These are phyloP conservation scores for Drosera spatulata DNA, from an alignment of 179 eudicot genomes.

Conservation along the genomic window DNA sequence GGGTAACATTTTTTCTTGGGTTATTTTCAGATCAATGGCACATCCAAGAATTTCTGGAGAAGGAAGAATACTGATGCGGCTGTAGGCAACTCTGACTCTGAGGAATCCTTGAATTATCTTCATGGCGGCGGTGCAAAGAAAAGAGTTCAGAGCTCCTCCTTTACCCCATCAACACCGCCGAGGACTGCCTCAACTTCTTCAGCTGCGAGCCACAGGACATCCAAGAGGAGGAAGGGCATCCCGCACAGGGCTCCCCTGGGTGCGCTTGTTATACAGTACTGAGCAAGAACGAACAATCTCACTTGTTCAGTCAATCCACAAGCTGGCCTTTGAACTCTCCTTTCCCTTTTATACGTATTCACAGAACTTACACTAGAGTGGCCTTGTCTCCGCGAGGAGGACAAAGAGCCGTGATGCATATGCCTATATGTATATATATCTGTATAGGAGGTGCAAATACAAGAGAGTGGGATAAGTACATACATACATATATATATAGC, in stretches of 20 bases:
- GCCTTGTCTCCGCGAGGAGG: no score
- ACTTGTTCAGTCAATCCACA: no score
- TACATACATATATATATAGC: no score
- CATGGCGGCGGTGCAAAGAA: conserved; percentile 13
- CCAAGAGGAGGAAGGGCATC: conserved; percentile 33
- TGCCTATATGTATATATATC: no score
- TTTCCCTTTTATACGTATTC: no score
- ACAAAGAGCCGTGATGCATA: no score
- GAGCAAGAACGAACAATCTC: no score
- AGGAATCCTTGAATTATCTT: conserved; percentile 11
- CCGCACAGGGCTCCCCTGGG: conserved; percentile 36
- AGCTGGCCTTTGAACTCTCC: no score
- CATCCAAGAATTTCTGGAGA: conserved; percentile 23
- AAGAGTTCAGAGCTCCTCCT: conserved; percentile 11
- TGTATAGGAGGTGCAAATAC: no score
- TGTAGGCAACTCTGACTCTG: conserved; percentile 17
- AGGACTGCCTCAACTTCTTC: conserved; percentile 9
- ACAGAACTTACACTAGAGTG: no score
- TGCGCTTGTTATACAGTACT: conserved; percentile 24
- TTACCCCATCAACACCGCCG: conserved; percentile 34
- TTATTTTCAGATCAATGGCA: conserved; percentile 19
- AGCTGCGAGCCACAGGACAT: conserved; percentile 11
- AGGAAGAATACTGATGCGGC: conserved; percentile 6
- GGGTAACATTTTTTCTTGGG: no score
- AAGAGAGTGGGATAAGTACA: no score